These are phyloP conservation scores for Verticillium isaacii DNA, from an alignment of 2,329 filamentous ascomycete species.

Conservation along the genomic window DNA sequence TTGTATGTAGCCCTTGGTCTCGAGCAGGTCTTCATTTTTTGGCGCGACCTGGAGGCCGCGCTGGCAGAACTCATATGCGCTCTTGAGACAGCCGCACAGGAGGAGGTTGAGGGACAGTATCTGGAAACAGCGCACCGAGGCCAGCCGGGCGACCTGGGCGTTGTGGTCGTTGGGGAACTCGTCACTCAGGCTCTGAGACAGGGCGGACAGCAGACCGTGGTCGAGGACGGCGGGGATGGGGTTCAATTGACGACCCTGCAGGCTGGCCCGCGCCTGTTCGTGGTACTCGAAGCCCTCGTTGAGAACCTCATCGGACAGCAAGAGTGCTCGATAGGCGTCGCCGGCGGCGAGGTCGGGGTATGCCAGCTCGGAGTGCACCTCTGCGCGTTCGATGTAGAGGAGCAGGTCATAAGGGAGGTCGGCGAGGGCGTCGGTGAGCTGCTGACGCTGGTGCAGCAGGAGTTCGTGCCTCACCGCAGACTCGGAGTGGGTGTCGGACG, in stretches of 20 bases:
- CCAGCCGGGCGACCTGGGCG: slow-evolving; percentile 38
- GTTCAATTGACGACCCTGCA: slow-evolving; percentile 32
- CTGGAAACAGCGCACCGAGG: slow-evolving; percentile 55
- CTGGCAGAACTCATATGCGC: slow-evolving; percentile 60
- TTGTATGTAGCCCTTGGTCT: slow-evolving; percentile 49
- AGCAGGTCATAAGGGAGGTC: slow-evolving; percentile 56
- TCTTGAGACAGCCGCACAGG: slow-evolving; percentile 64
- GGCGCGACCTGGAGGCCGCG: slow-evolving; percentile 54
- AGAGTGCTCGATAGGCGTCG: slow-evolving; percentile 86
- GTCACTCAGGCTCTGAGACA: slow-evolving; percentile 24
- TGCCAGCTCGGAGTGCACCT: slow-evolving; percentile 66
- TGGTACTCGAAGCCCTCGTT: slow-evolving; percentile 83
- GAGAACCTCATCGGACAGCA: slow-evolving; percentile 74
- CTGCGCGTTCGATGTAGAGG: slow-evolving; percentile 64
- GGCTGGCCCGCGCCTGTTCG: slow-evolving; percentile 54
- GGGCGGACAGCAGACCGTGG: slow-evolving; percentile 33
- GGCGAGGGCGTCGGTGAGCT: slow-evolving; percentile 50
- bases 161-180: slow-evolving; percentile 26
- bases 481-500: slow-evolving; percentile 6
- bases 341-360: slow-evolving; percentile 88
- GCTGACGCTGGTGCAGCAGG: slow-evolving; percentile 49
- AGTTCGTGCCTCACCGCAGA: slow-evolving; percentile 22
- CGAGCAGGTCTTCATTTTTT: slow-evolving; percentile 48
- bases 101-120: slow-evolving; percentile 54
- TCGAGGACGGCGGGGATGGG: slow-evolving; percentile 40